These are phyloP conservation scores for Oryza nivara DNA, from an alignment of 176 grass and related monocot species.

Conservation along the genomic window DNA sequence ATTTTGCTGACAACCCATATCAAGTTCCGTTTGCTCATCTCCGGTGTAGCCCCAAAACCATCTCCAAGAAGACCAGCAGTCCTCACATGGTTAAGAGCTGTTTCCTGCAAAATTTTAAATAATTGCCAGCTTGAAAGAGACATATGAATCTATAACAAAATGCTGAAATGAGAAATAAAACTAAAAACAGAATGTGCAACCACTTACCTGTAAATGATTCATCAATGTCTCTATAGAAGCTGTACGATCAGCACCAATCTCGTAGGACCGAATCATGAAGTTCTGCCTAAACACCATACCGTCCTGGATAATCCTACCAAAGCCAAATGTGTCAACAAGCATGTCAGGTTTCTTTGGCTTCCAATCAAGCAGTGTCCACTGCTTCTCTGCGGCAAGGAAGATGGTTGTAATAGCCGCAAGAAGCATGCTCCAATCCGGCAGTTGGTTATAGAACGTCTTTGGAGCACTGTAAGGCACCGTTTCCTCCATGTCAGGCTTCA, in stretches of 20 bases:
- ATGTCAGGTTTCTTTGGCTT: not conserved
- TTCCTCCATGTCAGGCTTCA: not conserved
- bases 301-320: not conserved
- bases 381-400: not conserved
- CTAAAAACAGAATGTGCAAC: not conserved
- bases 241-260: not conserved
- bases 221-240: not conserved
- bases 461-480: not conserved
- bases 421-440: not conserved
- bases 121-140: not conserved
- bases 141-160: not conserved
- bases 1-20: conserved; percentile 6
- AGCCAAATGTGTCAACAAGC: conserved; percentile 2
- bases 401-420: conserved; percentile 1
- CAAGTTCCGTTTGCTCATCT: conserved; percentile 8
- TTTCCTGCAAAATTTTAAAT: not conserved
- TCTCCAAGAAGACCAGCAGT: conserved; percentile 2
- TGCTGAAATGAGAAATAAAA: not conserved
- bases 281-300: conserved; percentile 3
- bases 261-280: not conserved
- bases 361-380: conserved; percentile 4
- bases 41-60: conserved; percentile 1
- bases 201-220: not conserved
- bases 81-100: not conserved
- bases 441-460: conserved; percentile 4